phyloP scores from a whole-genome alignment of 345 rosid species.

The Murraya paniculata region DNA sequence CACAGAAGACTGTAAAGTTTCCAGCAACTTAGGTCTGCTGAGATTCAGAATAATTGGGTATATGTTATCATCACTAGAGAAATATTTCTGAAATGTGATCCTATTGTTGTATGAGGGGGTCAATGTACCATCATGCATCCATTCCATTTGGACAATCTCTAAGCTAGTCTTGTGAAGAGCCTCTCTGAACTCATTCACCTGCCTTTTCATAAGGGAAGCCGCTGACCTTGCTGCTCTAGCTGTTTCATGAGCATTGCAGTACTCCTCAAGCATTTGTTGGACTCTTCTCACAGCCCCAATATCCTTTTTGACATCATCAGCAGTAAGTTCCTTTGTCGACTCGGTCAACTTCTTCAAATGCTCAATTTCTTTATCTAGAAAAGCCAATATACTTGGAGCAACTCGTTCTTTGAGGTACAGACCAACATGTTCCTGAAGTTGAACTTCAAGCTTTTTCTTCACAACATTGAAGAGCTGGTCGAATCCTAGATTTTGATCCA shows the following conservation, averaged over 20 bases:
- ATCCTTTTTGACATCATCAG: slow-evolving; percentile 45
- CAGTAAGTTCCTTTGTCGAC: slow-evolving; percentile 34
- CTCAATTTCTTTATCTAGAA: slow-evolving; percentile 62
- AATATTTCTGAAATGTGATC: slow-evolving; percentile 52
- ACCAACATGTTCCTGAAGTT: slow-evolving; percentile 66
- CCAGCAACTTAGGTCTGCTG: slow-evolving; percentile 66
- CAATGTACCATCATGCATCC: slow-evolving; percentile 70
- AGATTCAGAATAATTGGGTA: slow-evolving; percentile 59
- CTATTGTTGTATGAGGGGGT: slow-evolving; percentile 60
- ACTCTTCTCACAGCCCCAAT: slow-evolving; percentile 49
- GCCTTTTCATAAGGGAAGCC: slow-evolving; percentile 66
- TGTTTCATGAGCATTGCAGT: slow-evolving; percentile 80
- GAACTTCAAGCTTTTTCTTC: slow-evolving; percentile 71
- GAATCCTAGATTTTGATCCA: slow-evolving; percentile 76
- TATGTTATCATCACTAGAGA: slow-evolving; percentile 49
- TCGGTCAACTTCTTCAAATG: slow-evolving; percentile 47
- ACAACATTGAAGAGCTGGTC: slow-evolving; percentile 76
- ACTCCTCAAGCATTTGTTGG: slow-evolving; percentile 78
- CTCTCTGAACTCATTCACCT: slow-evolving; percentile 67
- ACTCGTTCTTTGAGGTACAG: slow-evolving; percentile 58
- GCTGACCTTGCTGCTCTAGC: slow-evolving; percentile 79
- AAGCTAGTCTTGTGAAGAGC: slow-evolving; percentile 60
- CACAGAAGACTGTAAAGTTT: slow-evolving; percentile 53
- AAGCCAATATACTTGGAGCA: slow-evolving; percentile 59
- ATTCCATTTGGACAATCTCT: slow-evolving; percentile 86